Evolutionary conservation across 2,329 filamentous ascomycete species (phyloP).

Genomic region (Monilinia aucupariae): DNA sequence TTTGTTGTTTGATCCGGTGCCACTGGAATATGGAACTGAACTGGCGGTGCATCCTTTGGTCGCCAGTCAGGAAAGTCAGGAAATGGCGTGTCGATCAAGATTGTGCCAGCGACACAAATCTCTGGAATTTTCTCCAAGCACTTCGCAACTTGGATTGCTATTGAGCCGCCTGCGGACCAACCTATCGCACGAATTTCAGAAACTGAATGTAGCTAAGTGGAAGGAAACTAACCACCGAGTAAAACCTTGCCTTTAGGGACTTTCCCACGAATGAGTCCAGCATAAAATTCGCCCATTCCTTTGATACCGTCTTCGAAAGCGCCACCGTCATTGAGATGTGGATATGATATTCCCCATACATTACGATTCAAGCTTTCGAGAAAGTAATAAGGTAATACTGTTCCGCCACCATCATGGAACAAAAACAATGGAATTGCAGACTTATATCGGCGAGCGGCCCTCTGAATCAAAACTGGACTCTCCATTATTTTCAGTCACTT

Average conservation of each 20-base stretch:
- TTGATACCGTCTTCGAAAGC: constrained; percentile 5
- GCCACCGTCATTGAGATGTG: constrained; percentile 4
- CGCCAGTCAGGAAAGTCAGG: constrained; percentile 12
- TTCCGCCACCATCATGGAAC: constrained; percentile 13
- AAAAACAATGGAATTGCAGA: constrained; percentile 9
- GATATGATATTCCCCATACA: constrained; percentile 14
- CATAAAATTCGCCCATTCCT: constrained; percentile 8
- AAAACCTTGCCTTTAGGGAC: constrained; percentile 6
- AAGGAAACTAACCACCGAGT: constrained; percentile 4
- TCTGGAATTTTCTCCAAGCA: constrained; percentile 9
- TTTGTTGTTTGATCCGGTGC: background rate
- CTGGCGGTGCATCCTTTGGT: constrained; percentile 5
- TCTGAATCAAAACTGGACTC: constrained; percentile 1
- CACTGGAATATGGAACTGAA: constrained; percentile 3
- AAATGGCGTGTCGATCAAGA: constrained; percentile 3
- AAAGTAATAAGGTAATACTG: constrained; percentile 6
- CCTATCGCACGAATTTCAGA: background rate
- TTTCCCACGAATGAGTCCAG: constrained; percentile 5
- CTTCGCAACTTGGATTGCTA: constrained; percentile 9
- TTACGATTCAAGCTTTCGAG: constrained; percentile 11
- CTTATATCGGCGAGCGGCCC: constrained; percentile 4
- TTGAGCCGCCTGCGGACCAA: constrained; percentile 10
- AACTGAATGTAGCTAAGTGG: background rate
- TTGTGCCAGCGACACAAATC: constrained; percentile 5
- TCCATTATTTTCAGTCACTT: background rate